Evolutionary conservation across 768 basidiomycete genomes (phyloP).

Genomic region (Lyophyllum decastes): DNA sequence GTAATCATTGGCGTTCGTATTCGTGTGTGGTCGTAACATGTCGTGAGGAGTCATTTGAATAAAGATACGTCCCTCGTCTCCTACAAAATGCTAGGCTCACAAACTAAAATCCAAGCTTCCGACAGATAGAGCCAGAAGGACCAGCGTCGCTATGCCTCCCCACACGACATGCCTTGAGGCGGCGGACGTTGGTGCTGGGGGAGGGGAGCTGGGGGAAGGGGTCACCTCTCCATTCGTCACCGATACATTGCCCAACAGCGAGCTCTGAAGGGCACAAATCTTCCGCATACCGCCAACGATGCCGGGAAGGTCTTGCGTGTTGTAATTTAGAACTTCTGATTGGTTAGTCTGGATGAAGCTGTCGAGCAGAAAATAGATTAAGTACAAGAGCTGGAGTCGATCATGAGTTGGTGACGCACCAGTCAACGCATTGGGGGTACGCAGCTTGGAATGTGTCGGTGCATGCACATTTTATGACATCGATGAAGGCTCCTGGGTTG

Average conservation of each 20-base stretch:
- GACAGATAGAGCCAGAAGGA: constrained; percentile 1
- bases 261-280: constrained; percentile 53
- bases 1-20: not conserved
- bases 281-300: constrained; percentile 51
- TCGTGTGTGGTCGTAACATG: constrained; percentile 8
- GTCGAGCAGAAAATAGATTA: not conserved
- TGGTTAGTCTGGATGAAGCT: constrained; percentile 65
- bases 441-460: constrained; percentile 43
- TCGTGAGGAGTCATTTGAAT: not conserved
- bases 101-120: not conserved
- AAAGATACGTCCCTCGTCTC: not conserved
- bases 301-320: constrained; percentile 45
- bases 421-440: constrained; percentile 70
- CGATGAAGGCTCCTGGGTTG: constrained; percentile 64
- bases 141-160: not conserved
- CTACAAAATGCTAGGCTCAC: not conserved
- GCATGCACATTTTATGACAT: constrained; percentile 66
- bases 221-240: constrained; percentile 41
- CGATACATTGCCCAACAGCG: constrained; percentile 54
- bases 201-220: constrained; percentile 20
- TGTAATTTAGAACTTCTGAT: constrained; percentile 41
- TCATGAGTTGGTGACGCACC: constrained; percentile 36
- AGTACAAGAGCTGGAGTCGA: not conserved
- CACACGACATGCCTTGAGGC: constrained; percentile 10
- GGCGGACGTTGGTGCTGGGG: constrained; percentile 24